Percentiles rank a stretch among this genome's conserved stretches.
phyloP scores from a whole-genome alignment of 83 land plant species.

The Thuja plicata region DNA sequence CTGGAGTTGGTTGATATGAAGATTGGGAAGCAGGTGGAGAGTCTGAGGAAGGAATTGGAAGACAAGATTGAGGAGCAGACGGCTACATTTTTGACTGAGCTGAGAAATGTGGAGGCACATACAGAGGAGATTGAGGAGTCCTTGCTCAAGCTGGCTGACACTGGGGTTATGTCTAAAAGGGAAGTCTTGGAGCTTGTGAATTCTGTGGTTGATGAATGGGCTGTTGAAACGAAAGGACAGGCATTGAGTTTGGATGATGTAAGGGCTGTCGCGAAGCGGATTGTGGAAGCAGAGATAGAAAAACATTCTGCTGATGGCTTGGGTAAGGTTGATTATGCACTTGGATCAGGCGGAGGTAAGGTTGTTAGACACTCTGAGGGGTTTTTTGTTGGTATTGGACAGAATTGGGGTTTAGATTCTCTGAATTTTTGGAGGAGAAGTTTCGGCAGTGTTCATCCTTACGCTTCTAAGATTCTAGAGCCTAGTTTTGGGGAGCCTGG shows the following conservation, averaged over 20 bases:
- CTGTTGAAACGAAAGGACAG: conserved; percentile 27
- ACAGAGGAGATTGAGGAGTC: conserved; percentile 42
- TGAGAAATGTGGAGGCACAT: conserved; percentile 45
- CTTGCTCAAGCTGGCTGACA: conserved; percentile 29
- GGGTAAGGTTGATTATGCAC: conserved; percentile 91
- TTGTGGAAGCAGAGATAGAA: conserved; percentile 78
- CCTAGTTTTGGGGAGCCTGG: conserved; percentile 99
- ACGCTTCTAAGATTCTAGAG: conserved; percentile 69
- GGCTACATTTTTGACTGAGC: conserved; percentile 27
- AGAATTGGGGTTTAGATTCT: conserved; percentile 31
- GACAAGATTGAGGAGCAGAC: conserved; percentile 52
- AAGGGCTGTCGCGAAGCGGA: conserved; percentile 58
- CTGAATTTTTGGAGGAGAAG: conserved; percentile 13
- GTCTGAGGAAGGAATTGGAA: conserved; percentile 46
- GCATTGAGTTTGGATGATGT: conserved; percentile 73
- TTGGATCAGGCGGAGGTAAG: conserved; percentile 76
- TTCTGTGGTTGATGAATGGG: conserved; percentile 48
- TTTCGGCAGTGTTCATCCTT: conserved; percentile 33
- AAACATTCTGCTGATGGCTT: conserved; percentile 98
- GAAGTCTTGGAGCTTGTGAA: conserved; percentile 59
- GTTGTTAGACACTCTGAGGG: conserved; percentile 87
- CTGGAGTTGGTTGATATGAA: conserved; percentile 75
- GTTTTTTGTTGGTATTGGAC: conserved; percentile 22
- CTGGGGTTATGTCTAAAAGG: conserved; percentile 44
- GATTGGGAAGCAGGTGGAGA: conserved; percentile 51